Conservation (phyloP, 306 rosid species). For the Aeschynomene evenia region DNA sequence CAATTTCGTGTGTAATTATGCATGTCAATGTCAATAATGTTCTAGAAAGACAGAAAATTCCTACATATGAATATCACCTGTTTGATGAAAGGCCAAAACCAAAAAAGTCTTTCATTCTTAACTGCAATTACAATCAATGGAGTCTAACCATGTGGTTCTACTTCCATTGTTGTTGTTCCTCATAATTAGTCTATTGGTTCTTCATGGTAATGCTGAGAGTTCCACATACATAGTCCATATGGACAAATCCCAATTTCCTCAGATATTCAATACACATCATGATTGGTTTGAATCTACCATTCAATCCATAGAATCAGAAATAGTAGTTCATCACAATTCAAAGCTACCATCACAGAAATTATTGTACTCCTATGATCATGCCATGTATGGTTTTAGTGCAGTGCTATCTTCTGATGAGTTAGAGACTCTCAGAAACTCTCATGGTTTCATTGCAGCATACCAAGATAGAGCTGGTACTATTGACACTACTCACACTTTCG, state of each 20-base stretch:
- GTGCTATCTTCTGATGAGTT: slow-evolving; percentile 26
- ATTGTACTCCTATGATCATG: slow-evolving; percentile 28
- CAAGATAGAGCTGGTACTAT: slow-evolving; percentile 12
- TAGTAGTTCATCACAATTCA: not conserved
- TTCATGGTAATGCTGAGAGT: slow-evolving; percentile 17
- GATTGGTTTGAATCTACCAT: slow-evolving; percentile 32
- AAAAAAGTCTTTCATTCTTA: not conserved
- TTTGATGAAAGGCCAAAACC: not conserved
- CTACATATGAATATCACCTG: not conserved
- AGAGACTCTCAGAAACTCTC: slow-evolving; percentile 7
- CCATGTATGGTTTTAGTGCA: slow-evolving; percentile 36
- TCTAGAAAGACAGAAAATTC: not conserved
- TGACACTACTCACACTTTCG: slow-evolving; percentile 37
- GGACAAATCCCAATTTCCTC: slow-evolving; percentile 31
- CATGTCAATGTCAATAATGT: slow-evolving; percentile 20
- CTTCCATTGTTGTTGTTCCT: not conserved
- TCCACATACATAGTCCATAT: slow-evolving; percentile 38
- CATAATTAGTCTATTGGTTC: not conserved
- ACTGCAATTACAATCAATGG: slow-evolving; percentile 6
- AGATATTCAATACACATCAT: slow-evolving; percentile 18
- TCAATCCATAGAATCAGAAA: slow-evolving; percentile 13
- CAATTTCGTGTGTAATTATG: not conserved
- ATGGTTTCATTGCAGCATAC: slow-evolving; percentile 33
- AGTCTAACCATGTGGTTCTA: not conserved
- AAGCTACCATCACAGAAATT: not conserved